Percentiles rank a stretch among this genome's conserved stretches.
Evolutionary conservation across 2,329 filamentous ascomycete genomes (phyloP).

Genomic region (Celoporthe dispersa): DNA sequence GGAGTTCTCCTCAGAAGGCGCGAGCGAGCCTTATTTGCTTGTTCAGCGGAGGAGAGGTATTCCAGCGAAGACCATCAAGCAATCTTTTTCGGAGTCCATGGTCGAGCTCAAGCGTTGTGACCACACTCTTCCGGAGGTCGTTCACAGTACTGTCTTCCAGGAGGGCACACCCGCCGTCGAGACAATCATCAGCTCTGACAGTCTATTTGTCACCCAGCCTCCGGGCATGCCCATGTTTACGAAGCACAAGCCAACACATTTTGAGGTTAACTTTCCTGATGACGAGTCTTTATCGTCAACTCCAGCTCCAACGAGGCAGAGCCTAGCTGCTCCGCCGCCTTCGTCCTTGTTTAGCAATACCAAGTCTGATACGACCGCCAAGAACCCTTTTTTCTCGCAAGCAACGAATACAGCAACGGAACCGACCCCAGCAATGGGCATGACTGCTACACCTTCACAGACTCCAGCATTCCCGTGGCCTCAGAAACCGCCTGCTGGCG

Average conservation of each 20-base stretch:
- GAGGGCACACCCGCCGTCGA: conserved; percentile 33
- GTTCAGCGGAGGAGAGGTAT: conserved; percentile 50
- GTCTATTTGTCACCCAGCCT: conserved; percentile 35
- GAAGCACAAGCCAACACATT: background rate
- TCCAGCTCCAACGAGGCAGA: conserved; percentile 16
- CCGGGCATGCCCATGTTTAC: conserved; percentile 13
- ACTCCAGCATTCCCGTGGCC: conserved; percentile 17
- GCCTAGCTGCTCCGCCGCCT: background rate
- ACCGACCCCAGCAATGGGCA: background rate
- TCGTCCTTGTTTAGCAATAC: conserved; percentile 7
- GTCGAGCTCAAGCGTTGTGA: conserved; percentile 65
- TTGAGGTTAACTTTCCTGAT: conserved; percentile 22
- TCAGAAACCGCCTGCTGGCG: background rate
- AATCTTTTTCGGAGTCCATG: conserved; percentile 58
- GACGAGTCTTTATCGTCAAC: conserved; percentile 25
- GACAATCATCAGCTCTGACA: conserved; percentile 30
- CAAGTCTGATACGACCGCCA: conserved; percentile 5
- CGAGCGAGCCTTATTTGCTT: conserved; percentile 45
- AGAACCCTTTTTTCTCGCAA: conserved; percentile 22
- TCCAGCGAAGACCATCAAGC: conserved; percentile 55
- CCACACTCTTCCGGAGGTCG: conserved; percentile 56
- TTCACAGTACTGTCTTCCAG: conserved; percentile 59
- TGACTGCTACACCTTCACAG: conserved; percentile 1
- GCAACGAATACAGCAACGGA: conserved; percentile 4
- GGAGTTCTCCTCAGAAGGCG: conserved; percentile 50